Percentiles rank a stretch among this genome's conserved stretches.
Conservation (phyloP, 768 basidiomycete genomes). For the Kwoniella sp. region DNA sequence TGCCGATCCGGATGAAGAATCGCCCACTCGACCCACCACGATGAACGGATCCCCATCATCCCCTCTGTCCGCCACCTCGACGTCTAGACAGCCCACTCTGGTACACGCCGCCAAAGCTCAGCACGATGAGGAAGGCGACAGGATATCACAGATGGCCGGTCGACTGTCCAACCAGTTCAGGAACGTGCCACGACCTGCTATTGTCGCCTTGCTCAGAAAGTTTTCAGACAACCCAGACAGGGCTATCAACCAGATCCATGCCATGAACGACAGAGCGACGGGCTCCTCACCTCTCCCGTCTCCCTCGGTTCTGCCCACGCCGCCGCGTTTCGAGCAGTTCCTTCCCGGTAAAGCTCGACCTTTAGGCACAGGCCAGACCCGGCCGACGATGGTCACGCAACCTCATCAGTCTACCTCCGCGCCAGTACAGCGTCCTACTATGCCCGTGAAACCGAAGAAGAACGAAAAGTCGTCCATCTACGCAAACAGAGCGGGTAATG, state of each 20-base stretch:
- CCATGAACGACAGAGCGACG: slow-evolving; percentile 6
- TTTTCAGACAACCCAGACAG: slow-evolving; percentile 5
- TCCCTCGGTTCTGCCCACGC: neutral
- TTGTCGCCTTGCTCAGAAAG: neutral
- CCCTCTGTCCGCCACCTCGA: neutral
- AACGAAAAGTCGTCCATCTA: slow-evolving; percentile 46
- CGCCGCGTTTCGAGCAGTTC: slow-evolving; percentile 7
- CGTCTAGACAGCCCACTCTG: slow-evolving; percentile 18
- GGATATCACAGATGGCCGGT: neutral
- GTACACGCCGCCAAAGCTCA: slow-evolving; percentile 21
- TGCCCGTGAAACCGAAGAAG: slow-evolving; percentile 32
- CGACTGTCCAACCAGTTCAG: slow-evolving; percentile 11
- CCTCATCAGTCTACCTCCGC: neutral
- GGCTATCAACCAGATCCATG: slow-evolving; percentile 22
- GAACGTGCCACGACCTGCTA: slow-evolving; percentile 3
- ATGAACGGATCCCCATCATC: slow-evolving; percentile 1
- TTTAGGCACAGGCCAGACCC: neutral
- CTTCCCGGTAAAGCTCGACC: neutral
- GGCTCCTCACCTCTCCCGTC: neutral
- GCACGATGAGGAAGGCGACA: slow-evolving; percentile 1
- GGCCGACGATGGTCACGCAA: slow-evolving; percentile 2
- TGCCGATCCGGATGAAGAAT: slow-evolving; percentile 28
- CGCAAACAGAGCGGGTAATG: slow-evolving; percentile 25
- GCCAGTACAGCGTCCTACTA: neutral
- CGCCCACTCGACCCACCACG: slow-evolving; percentile 15